Percentiles rank a stretch among this genome's conserved stretches.
phyloP scores from a whole-genome alignment of 371 early-diverging fungal species.

The Lichtheimia ramosa region DNA sequence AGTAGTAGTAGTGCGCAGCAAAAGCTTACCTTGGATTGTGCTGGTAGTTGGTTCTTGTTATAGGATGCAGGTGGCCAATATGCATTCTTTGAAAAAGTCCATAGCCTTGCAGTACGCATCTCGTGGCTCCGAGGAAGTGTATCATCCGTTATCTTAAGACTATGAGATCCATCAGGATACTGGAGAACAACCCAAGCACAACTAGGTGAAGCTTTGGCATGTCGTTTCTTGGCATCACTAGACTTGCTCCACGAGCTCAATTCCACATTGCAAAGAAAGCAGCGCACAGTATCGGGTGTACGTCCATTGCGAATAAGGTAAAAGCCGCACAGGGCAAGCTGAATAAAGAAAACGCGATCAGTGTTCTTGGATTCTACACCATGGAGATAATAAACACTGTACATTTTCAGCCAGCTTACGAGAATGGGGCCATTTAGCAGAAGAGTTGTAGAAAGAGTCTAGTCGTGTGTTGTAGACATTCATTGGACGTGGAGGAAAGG shows the following conservation, averaged over 20 bases:
- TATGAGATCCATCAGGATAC: constrained; percentile 16
- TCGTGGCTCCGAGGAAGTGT: constrained; percentile 5
- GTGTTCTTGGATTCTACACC: not conserved
- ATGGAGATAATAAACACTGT: not conserved
- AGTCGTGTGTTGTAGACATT: constrained; percentile 7
- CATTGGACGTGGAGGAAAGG: no score
- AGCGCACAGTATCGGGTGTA: constrained; percentile 20
- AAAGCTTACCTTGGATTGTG: constrained; percentile 17
- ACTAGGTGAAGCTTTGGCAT: constrained; percentile 20
- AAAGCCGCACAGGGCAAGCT: constrained; percentile 41
- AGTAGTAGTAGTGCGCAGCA: no score
- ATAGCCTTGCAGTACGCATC: constrained; percentile 23
- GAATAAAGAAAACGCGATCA: not conserved
- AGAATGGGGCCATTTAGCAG: constrained; percentile 24
- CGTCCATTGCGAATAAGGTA: constrained; percentile 18
- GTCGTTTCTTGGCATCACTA: constrained; percentile 25
- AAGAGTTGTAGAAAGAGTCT: constrained; percentile 16
- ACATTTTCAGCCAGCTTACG: constrained; percentile 21
- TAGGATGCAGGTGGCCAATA: constrained; percentile 29
- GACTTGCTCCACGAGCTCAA: constrained; percentile 26
- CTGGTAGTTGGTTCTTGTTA: constrained; percentile 2
- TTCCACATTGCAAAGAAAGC: constrained; percentile 35
- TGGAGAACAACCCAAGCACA: constrained; percentile 29
- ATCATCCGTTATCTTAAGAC: not conserved
- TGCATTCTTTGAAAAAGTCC: constrained; percentile 24